Evolutionary conservation across 352 stramenopile species (phyloP).

Genomic region (Peronospora farinosa): DNA sequence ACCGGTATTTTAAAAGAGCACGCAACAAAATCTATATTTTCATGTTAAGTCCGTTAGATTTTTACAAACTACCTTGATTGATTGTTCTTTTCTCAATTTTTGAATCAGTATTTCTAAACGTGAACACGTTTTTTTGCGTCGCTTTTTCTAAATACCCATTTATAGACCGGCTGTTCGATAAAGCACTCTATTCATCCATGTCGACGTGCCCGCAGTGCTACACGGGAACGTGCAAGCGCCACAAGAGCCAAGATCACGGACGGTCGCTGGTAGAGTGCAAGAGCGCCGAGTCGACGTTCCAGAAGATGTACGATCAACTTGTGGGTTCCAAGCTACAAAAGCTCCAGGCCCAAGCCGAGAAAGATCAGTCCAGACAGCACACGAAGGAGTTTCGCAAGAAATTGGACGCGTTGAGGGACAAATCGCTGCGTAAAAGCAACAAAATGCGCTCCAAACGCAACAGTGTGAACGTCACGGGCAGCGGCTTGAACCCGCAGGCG

Average conservation of each 20-base stretch:
- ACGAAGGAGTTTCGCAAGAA: constrained; percentile 51
- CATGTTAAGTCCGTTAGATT: too few relatives aligned
- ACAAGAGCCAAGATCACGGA: constrained; percentile 56
- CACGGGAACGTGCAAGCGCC: constrained; percentile 63
- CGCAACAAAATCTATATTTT: too few relatives aligned
- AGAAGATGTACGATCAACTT: constrained; percentile 77
- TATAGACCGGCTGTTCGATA: too few relatives aligned
- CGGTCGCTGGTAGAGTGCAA: constrained; percentile 42
- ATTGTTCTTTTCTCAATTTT: too few relatives aligned
- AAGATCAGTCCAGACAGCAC: constrained; percentile 35
- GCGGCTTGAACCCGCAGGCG: constrained; percentile 64
- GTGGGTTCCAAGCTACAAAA: constrained; percentile 66
- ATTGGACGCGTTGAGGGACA: constrained; percentile 60
- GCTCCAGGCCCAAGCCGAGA: constrained; percentile 49
- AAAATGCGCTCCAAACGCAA: constrained; percentile 33
- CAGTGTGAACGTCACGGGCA: constrained; percentile 25
- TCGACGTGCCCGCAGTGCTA: constrained; percentile 77
- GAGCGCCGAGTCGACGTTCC: constrained; percentile 53
- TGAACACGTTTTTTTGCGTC: too few relatives aligned
- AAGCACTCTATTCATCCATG: constrained; percentile 23
- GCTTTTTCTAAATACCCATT: too few relatives aligned
- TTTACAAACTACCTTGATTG: too few relatives aligned
- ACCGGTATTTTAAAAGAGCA: too few relatives aligned
- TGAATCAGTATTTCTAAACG: too few relatives aligned
- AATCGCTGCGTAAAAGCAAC: constrained; percentile 47